Percentiles rank a stretch among this genome's conserved stretches.
Evolutionary conservation across 2,329 filamentous ascomycete genomes (phyloP).

Genomic region (Clarireedia sp.): DNA sequence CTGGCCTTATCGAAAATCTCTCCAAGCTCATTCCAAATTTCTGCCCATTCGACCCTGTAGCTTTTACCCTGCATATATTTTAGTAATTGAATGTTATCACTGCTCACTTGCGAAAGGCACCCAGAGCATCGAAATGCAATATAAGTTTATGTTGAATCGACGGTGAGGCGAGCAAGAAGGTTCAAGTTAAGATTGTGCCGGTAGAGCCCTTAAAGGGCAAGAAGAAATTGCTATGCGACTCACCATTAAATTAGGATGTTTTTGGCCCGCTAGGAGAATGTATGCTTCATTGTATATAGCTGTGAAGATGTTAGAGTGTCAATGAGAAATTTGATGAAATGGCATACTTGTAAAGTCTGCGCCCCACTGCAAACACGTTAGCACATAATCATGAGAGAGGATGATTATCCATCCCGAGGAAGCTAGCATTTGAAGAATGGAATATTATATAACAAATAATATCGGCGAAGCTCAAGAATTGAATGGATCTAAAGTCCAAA

Average conservation of each 20-base stretch:
- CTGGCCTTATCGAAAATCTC: constrained; percentile 61
- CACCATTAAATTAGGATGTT: constrained; percentile 65
- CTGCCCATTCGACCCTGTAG: constrained; percentile 59
- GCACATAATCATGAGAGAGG: background rate
- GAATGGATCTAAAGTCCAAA: background rate
- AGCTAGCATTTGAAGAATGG: background rate
- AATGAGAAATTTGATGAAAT: background rate
- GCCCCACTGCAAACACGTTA: constrained; percentile 47
- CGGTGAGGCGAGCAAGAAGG: too few relatives aligned
- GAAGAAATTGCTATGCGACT: constrained; percentile 1
- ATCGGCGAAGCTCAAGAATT: background rate
- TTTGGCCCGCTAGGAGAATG: constrained; percentile 62
- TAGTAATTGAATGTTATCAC: too few relatives aligned
- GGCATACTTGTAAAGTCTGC: constrained; percentile 44
- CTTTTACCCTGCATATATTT: constrained; percentile 42
- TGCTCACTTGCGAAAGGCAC: too few relatives aligned
- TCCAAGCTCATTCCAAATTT: constrained; percentile 66
- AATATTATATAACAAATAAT: background rate
- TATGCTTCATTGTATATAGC: constrained; percentile 69
- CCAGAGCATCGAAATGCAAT: too few relatives aligned
- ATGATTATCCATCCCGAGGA: background rate
- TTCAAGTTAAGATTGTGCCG: too few relatives aligned
- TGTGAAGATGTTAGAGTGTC: background rate
- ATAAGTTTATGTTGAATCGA: too few relatives aligned
- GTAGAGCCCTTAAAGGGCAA: too few relatives aligned